Conservation (phyloP, 2,329 filamentous ascomycete genomes). For the Fusarium coicis region DNA sequence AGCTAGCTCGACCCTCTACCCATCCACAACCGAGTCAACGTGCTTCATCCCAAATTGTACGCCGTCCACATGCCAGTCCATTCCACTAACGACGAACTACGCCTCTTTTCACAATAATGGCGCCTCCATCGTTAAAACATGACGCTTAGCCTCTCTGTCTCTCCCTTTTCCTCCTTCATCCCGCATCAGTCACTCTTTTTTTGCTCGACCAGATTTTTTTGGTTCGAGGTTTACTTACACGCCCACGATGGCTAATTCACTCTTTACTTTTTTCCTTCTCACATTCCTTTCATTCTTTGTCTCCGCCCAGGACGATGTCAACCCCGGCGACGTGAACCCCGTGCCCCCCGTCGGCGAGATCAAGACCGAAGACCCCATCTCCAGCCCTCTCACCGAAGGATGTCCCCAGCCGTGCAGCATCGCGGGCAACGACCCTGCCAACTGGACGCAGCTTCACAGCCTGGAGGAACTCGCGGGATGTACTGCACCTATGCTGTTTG, state of each 20-base stretch:
- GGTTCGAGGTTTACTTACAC: too few species aligned
- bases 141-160: neutral
- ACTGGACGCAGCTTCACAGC: conserved; percentile 42
- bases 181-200: conserved; percentile 8
- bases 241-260: conserved; percentile 38
- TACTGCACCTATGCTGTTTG: conserved; percentile 34
- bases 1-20: neutral
- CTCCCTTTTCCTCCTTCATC: neutral
- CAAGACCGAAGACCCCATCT: conserved; percentile 41
- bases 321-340: conserved; percentile 36
- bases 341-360: conserved; percentile 36
- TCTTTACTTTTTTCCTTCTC: conserved; percentile 35
- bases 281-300: conserved; percentile 26
- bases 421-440: conserved; percentile 35
- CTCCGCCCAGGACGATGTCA: conserved; percentile 14
- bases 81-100: neutral
- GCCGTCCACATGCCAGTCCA: conserved; percentile 32
- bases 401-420: conserved; percentile 36
- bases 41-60: conserved; percentile 13
- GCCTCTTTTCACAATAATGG: conserved; percentile 15
- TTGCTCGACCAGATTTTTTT: too few species aligned
- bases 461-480: conserved; percentile 33
- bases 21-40: neutral
- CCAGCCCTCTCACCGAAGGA: conserved; percentile 38
- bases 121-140: conserved; percentile 18